Evolutionary conservation across 805 yeast species (phyloP), one percentile per base, ranked within the genome.

Genomic region (Monosporozyma siamensis): DNA sequence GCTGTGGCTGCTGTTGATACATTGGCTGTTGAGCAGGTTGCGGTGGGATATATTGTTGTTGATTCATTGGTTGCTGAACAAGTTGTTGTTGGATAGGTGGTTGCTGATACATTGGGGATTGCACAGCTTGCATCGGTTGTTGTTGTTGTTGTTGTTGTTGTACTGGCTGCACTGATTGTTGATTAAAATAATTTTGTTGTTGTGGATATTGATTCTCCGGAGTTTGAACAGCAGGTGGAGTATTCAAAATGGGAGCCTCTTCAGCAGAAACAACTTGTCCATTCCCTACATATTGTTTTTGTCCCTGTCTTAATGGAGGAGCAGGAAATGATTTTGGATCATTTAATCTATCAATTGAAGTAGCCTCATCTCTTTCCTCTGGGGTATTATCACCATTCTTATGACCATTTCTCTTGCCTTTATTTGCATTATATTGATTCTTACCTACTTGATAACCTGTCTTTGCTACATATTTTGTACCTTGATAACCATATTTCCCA

Each of bases 391-490:
- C 40, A 8, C 42, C 46, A 9, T 43, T 44, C 8, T 40, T 41
- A 4, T 26, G 20, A 1, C 43, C 32, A 7, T 48, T 56, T 17
- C 38, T 44, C 10, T 48, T 48, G 11, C 56, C 56, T n/a, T 39
- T 41, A 35, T 44, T 46, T 15, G 43, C 45, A 29, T 56, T 52
- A 39, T 55, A 54, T 21, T 59, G 65, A 40, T 58, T 62, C 48
- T 67, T 66, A 6, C 67, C 65, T 1, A 68, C 69, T 20, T 58
- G 46, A 39, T 66, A 67, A 7, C 72, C 70, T 2, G 69, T 58
- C 48, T 67, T 67, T 6, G 69, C 66, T 1, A 64, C 69, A 14
- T 44, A 57, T 43, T 67, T 68, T 0, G 72, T 64, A 9, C 71
- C 71, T 32, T 59, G 56, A 47, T 55, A 64, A 12, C 68, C 56